A percentile compares a stretch with the other conserved stretches of the same genome.
Evolutionary conservation across 2,329 filamentous ascomycete genomes (phyloP).

Genomic region (Scytalidium sp.): DNA sequence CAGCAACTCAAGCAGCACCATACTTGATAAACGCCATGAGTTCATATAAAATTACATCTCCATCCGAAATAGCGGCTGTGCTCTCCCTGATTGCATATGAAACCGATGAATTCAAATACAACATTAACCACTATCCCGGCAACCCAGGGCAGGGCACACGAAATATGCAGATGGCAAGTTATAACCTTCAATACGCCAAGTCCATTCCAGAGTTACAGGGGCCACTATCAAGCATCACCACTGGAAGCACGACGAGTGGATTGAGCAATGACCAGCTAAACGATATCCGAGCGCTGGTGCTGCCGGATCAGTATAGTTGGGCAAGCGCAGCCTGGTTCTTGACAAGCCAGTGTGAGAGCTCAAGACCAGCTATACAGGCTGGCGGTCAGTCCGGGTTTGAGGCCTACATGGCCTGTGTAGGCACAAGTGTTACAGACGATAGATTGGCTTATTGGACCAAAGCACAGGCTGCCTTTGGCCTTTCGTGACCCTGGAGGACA

Average conservation of each 20-base stretch:
- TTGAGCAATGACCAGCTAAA: constrained; percentile 34
- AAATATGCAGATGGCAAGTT: constrained; percentile 60
- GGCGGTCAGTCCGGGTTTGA: constrained; percentile 46
- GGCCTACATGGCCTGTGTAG: constrained; percentile 53
- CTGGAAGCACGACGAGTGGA: constrained; percentile 23
- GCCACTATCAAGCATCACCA: constrained; percentile 26
- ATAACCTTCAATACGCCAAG: constrained; percentile 52
- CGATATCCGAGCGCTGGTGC: constrained; percentile 47
- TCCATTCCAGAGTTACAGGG: constrained; percentile 40
- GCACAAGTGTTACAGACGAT: constrained; percentile 42
- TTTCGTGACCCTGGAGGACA: not conserved
- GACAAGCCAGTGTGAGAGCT: constrained; percentile 47
- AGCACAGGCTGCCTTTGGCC: constrained; percentile 39
- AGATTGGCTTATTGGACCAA: constrained; percentile 46
- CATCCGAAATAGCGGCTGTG: constrained; percentile 56
- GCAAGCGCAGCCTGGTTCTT: constrained; percentile 61
- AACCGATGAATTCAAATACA: constrained; percentile 58
- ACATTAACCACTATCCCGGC: constrained; percentile 52
- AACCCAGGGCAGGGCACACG: constrained; percentile 59
- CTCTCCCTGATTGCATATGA: constrained; percentile 61
- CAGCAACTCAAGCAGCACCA: constrained; percentile 46
- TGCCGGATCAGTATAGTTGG: constrained; percentile 49
- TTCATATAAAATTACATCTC: constrained; percentile 48
- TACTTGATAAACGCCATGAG: constrained; percentile 49
- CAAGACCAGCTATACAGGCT: constrained; percentile 38